These are phyloP conservation scores for Phialocephala subalpina DNA, from an alignment of 2,329 filamentous ascomycete genomes.

Conservation along the genomic window DNA sequence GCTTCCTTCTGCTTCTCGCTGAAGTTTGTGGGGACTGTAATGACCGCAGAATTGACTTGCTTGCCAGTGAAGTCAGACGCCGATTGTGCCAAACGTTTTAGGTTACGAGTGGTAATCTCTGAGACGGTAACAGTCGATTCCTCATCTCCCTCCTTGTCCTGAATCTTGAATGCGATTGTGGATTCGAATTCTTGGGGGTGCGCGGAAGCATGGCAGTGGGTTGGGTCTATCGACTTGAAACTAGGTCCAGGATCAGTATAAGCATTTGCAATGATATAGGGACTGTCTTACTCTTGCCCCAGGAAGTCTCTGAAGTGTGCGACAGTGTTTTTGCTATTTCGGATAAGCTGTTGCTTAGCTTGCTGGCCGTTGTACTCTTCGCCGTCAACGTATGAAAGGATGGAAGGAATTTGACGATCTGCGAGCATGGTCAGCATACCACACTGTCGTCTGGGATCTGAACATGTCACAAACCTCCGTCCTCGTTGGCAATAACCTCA, in stretches of 20 bases:
- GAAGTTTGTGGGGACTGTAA: slow-evolving; percentile 95
- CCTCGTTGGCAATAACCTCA: slow-evolving; percentile 98
- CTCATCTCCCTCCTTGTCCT: slow-evolving; percentile 74
- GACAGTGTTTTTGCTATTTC: slow-evolving; percentile 92
- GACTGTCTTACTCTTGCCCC: slow-evolving; percentile 80
- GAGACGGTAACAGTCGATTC: slow-evolving; percentile 76
- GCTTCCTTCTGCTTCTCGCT: slow-evolving; percentile 85
- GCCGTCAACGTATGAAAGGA: slow-evolving; percentile 92
- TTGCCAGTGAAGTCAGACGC: slow-evolving; percentile 94
- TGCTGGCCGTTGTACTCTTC: slow-evolving; percentile 97
- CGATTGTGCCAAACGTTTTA: slow-evolving; percentile 81
- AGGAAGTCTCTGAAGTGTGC: slow-evolving; percentile 96
- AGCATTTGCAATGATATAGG: not conserved
- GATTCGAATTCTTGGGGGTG: slow-evolving; percentile 81
- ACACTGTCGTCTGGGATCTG: not conserved
- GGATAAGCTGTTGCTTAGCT: slow-evolving; percentile 91
- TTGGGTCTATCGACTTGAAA: slow-evolving; percentile 96
- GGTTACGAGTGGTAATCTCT: slow-evolving; percentile 84
- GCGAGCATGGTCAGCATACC: slow-evolving; percentile 25
- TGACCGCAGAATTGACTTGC: slow-evolving; percentile 91
- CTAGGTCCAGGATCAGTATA: slow-evolving; percentile 47
- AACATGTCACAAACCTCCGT: slow-evolving; percentile 74
- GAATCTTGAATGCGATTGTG: slow-evolving; percentile 81
- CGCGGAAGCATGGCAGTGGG: slow-evolving; percentile 90
- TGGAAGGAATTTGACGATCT: slow-evolving; percentile 97